Percentiles rank a stretch among this genome's conserved stretches.
phyloP scores from a whole-genome alignment of 768 basidiomycete species.

The Cytidiella melzeri region DNA sequence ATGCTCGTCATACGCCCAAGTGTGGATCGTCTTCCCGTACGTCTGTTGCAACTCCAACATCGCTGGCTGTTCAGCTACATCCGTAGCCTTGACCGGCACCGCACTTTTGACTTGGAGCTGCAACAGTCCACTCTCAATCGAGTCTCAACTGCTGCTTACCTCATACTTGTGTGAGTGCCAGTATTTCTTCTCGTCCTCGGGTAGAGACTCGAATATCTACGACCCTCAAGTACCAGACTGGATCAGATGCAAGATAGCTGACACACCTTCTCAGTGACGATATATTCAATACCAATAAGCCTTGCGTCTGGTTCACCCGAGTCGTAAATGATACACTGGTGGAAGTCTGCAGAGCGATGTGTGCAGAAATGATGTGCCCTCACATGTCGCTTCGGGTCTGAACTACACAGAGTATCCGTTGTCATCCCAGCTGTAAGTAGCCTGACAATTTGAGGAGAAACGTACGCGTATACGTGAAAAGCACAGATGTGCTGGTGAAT shows the following conservation, averaged over 20 bases:
- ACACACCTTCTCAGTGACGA: constrained; percentile 35
- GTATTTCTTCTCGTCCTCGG: constrained; percentile 40
- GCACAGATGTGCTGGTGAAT: constrained; percentile 28
- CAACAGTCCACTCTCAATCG: constrained; percentile 30
- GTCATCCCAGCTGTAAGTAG: too few species aligned
- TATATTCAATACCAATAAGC: constrained; percentile 50
- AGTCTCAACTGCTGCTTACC: constrained; percentile 15
- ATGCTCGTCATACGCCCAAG: constrained; percentile 32
- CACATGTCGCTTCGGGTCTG: constrained; percentile 30
- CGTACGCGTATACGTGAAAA: constrained; percentile 31
- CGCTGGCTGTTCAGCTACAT: constrained; percentile 30
- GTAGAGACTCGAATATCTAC: constrained; percentile 34
- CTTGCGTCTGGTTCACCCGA: constrained; percentile 38
- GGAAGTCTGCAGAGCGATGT: constrained; percentile 31
- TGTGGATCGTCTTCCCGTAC: constrained; percentile 42
- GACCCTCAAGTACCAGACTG: neutral
- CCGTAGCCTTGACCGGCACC: constrained; percentile 27
- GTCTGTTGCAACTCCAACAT: constrained; percentile 42
- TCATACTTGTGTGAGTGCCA: constrained; percentile 53
- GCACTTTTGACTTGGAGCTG: constrained; percentile 26
- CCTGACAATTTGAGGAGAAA: too few species aligned
- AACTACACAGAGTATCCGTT: too few species aligned
- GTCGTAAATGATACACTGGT: constrained; percentile 41
- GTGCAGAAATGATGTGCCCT: constrained; percentile 42
- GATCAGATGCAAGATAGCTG: neutral